These are phyloP conservation scores for Sarocladiaceae sp. DNA, from an alignment of 2,329 filamentous ascomycete species.

Conservation along the genomic window DNA sequence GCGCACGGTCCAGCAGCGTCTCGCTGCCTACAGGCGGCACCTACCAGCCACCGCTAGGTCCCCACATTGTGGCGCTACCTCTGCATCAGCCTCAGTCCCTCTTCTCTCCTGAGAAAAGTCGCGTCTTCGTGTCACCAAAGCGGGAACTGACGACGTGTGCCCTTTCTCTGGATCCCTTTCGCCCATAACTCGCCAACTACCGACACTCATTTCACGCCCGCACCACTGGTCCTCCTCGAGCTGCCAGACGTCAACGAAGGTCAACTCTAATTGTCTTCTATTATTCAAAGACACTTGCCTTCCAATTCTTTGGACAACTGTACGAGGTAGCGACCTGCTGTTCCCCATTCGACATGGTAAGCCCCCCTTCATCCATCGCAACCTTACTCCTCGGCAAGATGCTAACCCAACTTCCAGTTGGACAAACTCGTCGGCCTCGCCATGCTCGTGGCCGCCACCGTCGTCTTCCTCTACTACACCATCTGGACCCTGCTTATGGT, in stretches of 20 bases:
- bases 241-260: too few relatives aligned
- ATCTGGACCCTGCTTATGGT: slow-evolving; percentile 98
- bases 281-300: too few relatives aligned
- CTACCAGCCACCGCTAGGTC: neutral
- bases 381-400: neutral
- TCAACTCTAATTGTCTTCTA: too few relatives aligned
- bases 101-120: slow-evolving; percentile 4
- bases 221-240: too few relatives aligned
- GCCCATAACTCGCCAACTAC: slow-evolving; percentile 8
- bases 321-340: slow-evolving; percentile 6
- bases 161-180: neutral
- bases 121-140: neutral
- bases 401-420: slow-evolving; percentile 53
- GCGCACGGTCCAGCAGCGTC: slow-evolving; percentile 6
- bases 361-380: neutral
- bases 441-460: slow-evolving; percentile 63
- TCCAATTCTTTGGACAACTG: neutral
- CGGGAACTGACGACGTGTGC: slow-evolving; percentile 1
- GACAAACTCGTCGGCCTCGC: slow-evolving; percentile 73
- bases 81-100: slow-evolving; percentile 7
- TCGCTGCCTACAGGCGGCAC: too few relatives aligned
- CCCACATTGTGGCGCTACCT: slow-evolving; percentile 5
- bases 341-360: slow-evolving; percentile 9
- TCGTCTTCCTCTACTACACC: slow-evolving; percentile 81
- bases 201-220: neutral